Base-by-base conservation (phyloP, 2,329 filamentous ascomycete species). In the Graphilbum sp. region DNA sequence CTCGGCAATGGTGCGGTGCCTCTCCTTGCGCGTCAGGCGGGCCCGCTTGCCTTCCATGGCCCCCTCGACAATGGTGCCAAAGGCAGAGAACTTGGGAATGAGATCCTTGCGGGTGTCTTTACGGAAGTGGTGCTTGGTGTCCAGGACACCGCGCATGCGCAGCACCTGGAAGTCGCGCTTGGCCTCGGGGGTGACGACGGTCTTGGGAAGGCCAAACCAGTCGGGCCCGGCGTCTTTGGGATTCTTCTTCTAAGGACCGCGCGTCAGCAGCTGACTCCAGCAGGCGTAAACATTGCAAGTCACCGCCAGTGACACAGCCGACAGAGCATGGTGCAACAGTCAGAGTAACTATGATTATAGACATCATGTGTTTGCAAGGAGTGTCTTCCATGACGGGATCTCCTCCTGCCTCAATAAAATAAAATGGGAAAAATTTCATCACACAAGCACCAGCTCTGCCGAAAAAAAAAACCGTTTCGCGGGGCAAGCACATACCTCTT, bases 161-260 rank as follows among this genome's bases (percentile, higher is more conserved):
- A 98, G 64, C 11, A 96, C 65, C 57, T 95, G 86, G 36, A 95
- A 66, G 54, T 98, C 88, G 48, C 85, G 72, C 59, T 87, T 93
- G 20, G 41, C 41, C 21, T 92, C 77, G 9, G 85, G 74, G 0
- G 86, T 94, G 36, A 94, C 60, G 36, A 83, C 67, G 20, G 88
- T 95, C 50, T 77, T 77, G 6, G 87, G 87, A 38, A 98, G 66
- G 49, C 92, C 72, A 61, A 80, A 96, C 88, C 88, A 96, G 41
- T 81, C 66, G 15, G 75, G 59, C 33, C 88, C 90, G 36, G 87
- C 81, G 43, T 78, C 81, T 41, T 64, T 53, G 38, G 56, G 54
- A 12, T 49, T 40, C 40, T 50, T 49, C 57, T 50, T 49, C 57
- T 58, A 32, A 21, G 5, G 19, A 16, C 24, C 18, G 18, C 20